Evolutionary conservation across 352 stramenopile species (phyloP).

Genomic region (Pythium plurisporium): DNA sequence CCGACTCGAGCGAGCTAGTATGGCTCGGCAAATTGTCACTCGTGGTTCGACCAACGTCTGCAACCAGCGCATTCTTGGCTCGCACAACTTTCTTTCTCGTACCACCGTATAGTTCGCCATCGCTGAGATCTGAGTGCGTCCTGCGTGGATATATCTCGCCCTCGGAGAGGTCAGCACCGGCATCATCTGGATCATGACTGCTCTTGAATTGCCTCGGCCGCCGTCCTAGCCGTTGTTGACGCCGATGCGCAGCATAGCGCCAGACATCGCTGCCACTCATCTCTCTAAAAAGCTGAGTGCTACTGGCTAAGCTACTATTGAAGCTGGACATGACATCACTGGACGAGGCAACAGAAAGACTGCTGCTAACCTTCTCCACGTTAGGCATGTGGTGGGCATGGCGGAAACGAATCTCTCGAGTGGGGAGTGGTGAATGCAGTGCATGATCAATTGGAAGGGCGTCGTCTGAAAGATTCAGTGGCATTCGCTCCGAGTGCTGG

Average conservation of each 20-base stretch:
- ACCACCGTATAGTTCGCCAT: constrained; percentile 55
- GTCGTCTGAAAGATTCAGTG: too few relatives aligned
- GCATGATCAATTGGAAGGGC: too few relatives aligned
- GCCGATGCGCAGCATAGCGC: constrained; percentile 5
- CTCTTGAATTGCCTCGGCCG: not conserved
- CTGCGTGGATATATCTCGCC: constrained; percentile 23
- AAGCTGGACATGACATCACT: constrained; percentile 13
- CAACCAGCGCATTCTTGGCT: constrained; percentile 22
- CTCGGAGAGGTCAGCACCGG: constrained; percentile 18
- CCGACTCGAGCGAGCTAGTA: constrained; percentile 45
- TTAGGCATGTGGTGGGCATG: too few relatives aligned
- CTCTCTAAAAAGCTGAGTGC: constrained; percentile 12
- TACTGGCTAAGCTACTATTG: constrained; percentile 4
- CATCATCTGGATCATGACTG: not conserved
- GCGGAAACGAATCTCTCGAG: not conserved
- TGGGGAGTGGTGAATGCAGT: too few relatives aligned
- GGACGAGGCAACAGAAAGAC: not conserved
- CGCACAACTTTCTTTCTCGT: constrained; percentile 23
- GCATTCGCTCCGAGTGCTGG: too few relatives aligned
- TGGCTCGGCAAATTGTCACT: not conserved
- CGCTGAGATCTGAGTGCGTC: constrained; percentile 37
- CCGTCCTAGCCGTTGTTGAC: not conserved
- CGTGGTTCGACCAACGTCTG: not conserved
- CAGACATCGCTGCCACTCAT: not conserved
- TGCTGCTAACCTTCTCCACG: too few relatives aligned